Base-by-base conservation (phyloP, 2,329 filamentous ascomycete species). In the Magnaporthiopsis incrustans region DNA sequence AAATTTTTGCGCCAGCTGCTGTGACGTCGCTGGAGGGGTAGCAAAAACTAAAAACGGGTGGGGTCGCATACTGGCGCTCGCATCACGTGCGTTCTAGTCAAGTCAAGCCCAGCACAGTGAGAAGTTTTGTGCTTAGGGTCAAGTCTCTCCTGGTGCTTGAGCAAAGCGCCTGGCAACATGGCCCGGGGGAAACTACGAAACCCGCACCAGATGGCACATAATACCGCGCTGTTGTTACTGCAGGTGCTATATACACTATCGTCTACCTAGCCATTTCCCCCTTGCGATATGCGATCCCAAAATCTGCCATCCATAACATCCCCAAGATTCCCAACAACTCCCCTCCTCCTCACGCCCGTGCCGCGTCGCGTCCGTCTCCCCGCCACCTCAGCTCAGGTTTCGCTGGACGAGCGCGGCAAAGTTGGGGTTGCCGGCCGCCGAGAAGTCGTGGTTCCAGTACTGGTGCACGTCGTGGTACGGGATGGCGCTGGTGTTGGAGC, bases 401-500 rank as follows among this genome's bases (percentile, higher is more conserved):
- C 32, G 18, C 61, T 57, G 12, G 22, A 63, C 61, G 15, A 63
- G 56, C 14, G 33, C 64, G 57, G 59, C 64, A 38, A 78, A 78
- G 50, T 74, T 64, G 53, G 72, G 67, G 3, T 76, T 74, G 63
- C 72, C 68, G 18, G 73, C 74, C 1, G 67, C 67, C 11, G 67
- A 68, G 59, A 78, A 70, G 65, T 78, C 74, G 67, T 77, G 74
- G 57, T 71, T 71, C 74, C 76, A 78, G 69, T 77, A 77, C 60
- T 76, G 77, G 60, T 77, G 71, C 63, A 71, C 73, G 61, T 79
- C 76, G 67, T 81, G 79, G 66, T 79, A 79, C 64, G 73, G 72
- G 66, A 81, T 80, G 26, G 69, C 69, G 4, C 74, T 73, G 15
- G 73, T 71, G 33, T 69, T 69, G 68, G 73, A 72, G 22, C 67